Percentiles rank a stretch among this genome's conserved stretches.
Evolutionary conservation across 2,329 filamentous ascomycete genomes (phyloP).

Genomic region (Anisogramma anomala): DNA sequence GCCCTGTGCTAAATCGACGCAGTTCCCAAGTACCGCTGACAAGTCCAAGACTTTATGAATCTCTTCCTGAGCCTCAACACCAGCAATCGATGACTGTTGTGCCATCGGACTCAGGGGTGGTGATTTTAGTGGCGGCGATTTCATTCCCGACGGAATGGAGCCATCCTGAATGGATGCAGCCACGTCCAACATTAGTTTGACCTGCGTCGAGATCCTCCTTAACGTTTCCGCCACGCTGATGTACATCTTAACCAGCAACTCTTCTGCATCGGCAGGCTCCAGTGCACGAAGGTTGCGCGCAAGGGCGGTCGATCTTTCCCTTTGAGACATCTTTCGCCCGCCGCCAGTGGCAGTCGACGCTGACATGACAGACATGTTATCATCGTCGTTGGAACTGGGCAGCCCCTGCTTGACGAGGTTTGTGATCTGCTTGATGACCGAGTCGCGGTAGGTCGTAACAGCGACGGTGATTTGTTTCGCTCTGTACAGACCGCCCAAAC

Average conservation of each 20-base stretch:
- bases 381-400: conserved; percentile 88
- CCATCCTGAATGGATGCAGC: conserved; percentile 58
- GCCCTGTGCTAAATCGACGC: conserved; percentile 70
- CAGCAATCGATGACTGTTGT: conserved; percentile 26
- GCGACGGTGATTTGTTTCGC: conserved; percentile 71
- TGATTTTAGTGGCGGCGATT: conserved; percentile 38
- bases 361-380: conserved; percentile 81
- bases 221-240: conserved; percentile 79
- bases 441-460: conserved; percentile 72
- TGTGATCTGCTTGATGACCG: conserved; percentile 76
- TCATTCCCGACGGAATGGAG: conserved; percentile 26
- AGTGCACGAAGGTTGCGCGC: conserved; percentile 79
- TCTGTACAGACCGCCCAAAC: conserved; percentile 67
- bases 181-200: conserved; percentile 89
- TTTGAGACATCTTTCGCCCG: conserved; percentile 53
- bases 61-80: conserved; percentile 54
- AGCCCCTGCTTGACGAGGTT: conserved; percentile 72
- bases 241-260: conserved; percentile 71
- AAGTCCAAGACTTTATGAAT: conserved; percentile 67
- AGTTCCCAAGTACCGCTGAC: conserved; percentile 65
- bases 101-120: conserved; percentile 41
- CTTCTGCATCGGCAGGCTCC: conserved; percentile 74
- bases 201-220: conserved; percentile 74
- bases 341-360: conserved; percentile 64
- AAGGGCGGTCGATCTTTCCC: conserved; percentile 81